These are phyloP conservation scores for Betula pendula DNA, from an alignment of 306 rosid genomes.

Conservation along the genomic window DNA sequence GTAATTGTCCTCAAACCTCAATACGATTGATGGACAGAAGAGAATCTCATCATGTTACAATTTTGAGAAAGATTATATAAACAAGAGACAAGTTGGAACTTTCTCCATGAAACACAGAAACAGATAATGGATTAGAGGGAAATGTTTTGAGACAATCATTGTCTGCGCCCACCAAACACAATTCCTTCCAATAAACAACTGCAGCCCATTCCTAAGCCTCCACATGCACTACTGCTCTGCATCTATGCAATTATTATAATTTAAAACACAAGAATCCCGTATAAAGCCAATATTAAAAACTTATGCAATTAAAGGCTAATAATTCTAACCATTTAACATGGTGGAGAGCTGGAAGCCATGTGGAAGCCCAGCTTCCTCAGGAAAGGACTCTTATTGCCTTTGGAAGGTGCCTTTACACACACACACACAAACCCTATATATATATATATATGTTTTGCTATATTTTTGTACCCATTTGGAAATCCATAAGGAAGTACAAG, in stretches of 20 bases:
- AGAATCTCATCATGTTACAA: conserved; percentile 41
- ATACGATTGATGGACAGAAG: conserved; percentile 21
- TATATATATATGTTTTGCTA: conserved; percentile 16
- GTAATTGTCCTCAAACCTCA: conserved; percentile 1
- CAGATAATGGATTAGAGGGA: conserved; percentile 34
- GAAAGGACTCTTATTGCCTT: conserved; percentile 33
- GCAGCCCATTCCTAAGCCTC: conserved; percentile 35
- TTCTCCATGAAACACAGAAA: conserved; percentile 24
- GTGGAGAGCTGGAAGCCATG: conserved; percentile 67
- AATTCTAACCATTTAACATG: conserved; percentile 45
- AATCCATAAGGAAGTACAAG: conserved; percentile 39
- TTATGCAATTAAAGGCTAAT: conserved; percentile 41
- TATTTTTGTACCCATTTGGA: conserved; percentile 40
- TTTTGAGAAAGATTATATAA: conserved; percentile 23
- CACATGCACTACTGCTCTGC: conserved; percentile 72
- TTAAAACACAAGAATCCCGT: background rate
- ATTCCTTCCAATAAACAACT: conserved; percentile 42
- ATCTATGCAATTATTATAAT: conserved; percentile 36
- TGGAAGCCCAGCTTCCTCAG: conserved; percentile 48
- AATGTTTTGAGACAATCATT: conserved; percentile 53
- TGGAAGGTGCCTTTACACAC: conserved; percentile 18
- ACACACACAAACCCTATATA: conserved; percentile 12
- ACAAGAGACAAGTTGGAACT: conserved; percentile 50
- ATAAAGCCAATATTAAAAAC: conserved; percentile 21
- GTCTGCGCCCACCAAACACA: conserved; percentile 48